These are phyloP conservation scores for Cladosporium cucumerinum DNA, from an alignment of 2,329 filamentous ascomycete species.

Conservation along the genomic window DNA sequence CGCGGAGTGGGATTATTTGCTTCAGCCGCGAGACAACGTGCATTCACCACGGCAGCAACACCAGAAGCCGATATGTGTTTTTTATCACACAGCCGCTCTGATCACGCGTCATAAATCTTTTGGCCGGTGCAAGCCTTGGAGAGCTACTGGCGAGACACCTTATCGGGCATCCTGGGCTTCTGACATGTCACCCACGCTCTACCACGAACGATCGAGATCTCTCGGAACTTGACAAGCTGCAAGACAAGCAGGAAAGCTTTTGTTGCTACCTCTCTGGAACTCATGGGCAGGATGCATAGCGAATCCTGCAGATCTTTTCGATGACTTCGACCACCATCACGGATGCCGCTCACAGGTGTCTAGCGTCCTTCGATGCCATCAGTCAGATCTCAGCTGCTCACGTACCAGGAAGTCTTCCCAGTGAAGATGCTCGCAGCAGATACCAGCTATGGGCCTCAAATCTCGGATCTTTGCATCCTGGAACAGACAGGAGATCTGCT, in stretches of 20 bases:
- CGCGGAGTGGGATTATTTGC: background rate
- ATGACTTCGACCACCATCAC: background rate
- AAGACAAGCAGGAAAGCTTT: background rate
- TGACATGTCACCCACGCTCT: background rate
- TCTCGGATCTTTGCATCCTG: slow-evolving; percentile 29
- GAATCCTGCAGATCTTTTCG: background rate
- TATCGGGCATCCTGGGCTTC: background rate
- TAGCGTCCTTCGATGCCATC: background rate
- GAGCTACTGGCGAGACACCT: background rate
- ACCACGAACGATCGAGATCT: background rate
- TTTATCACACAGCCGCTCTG: background rate
- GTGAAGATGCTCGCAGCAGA: background rate
- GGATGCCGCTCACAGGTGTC: background rate
- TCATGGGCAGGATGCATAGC: background rate
- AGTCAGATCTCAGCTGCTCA: background rate
- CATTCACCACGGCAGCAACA: background rate
- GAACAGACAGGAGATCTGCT: slow-evolving; percentile 22
- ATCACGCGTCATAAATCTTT: background rate
- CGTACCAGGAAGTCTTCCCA: too few species aligned
- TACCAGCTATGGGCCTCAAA: slow-evolving; percentile 31
- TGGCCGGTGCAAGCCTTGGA: background rate
- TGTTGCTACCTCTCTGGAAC: background rate
- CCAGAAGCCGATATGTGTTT: background rate
- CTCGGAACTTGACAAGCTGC: background rate
- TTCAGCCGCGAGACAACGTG: background rate